Percentiles rank a stretch among this genome's conserved stretches.
Evolutionary conservation across 192 early-diverging fungal genomes (phyloP).

Genomic region (Gonapodya prolifera): DNA sequence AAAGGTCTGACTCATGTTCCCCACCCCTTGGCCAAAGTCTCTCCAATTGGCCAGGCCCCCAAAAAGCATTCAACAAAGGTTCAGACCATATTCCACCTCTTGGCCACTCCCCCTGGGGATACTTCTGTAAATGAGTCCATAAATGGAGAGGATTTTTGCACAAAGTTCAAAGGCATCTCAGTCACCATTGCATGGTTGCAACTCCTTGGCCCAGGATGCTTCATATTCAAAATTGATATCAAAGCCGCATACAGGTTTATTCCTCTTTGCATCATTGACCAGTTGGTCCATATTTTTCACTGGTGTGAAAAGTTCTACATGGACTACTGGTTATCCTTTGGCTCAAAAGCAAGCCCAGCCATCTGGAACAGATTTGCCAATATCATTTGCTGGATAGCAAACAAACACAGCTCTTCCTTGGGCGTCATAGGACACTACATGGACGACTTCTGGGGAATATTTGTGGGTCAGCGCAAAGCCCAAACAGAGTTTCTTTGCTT

Average conservation of each 20-base stretch:
- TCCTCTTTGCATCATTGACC: neutral
- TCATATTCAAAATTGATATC: neutral
- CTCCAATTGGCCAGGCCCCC: neutral
- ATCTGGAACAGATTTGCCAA: neutral
- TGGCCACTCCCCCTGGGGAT: neutral
- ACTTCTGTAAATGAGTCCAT: neutral
- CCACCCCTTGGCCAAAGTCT: neutral
- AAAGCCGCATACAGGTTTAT: neutral
- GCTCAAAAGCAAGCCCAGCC: neutral
- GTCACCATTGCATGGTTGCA: neutral
- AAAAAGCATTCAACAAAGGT: neutral
- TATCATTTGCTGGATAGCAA: neutral
- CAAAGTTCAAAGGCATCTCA: neutral
- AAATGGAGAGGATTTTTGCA: neutral
- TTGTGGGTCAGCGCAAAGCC: neutral
- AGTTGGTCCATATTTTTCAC: neutral
- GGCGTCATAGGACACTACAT: neutral
- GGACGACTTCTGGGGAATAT: neutral
- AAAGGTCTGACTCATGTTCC: neutral
- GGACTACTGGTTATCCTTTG: neutral
- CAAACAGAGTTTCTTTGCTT: neutral
- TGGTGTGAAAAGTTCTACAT: neutral
- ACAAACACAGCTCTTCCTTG: neutral
- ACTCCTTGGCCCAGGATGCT: neutral
- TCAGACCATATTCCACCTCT: neutral